These are phyloP conservation scores for Thelephora terrestris DNA, from an alignment of 1,284 basidiomycete genomes.

Conservation along the genomic window DNA sequence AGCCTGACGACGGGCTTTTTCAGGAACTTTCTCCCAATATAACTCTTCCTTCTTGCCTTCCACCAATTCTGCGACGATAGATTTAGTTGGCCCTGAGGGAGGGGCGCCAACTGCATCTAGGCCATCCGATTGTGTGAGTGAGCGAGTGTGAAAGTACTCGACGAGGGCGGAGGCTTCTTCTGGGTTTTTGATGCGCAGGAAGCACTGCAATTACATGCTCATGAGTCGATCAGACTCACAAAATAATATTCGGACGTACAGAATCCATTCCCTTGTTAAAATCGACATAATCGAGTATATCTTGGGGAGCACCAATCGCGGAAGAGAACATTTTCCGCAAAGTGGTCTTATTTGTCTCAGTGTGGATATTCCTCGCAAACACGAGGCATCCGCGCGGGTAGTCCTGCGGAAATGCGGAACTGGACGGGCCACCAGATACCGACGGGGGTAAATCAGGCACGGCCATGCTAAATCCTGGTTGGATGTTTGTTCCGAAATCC, in stretches of 20 bases:
- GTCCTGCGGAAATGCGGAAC: neutral
- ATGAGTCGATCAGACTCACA: conserved; percentile 1
- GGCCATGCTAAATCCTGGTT: neutral
- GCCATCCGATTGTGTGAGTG: conserved; percentile 33
- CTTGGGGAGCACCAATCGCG: conserved; percentile 1
- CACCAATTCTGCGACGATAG: conserved; percentile 44
- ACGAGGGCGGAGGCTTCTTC: conserved; percentile 35
- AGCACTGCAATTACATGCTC: conserved; percentile 36
- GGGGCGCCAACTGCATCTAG: conserved; percentile 26
- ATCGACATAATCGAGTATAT: conserved; percentile 63
- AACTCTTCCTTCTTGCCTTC: conserved; percentile 52
- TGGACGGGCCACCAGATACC: neutral
- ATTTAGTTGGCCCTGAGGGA: conserved; percentile 8
- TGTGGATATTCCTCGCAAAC: conserved; percentile 57
- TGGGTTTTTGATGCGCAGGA: conserved; percentile 56
- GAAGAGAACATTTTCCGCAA: conserved; percentile 47
- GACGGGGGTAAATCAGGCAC: neutral
- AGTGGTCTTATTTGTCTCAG: conserved; percentile 68
- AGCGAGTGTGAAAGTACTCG: conserved; percentile 30
- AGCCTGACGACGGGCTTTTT: conserved; percentile 53
- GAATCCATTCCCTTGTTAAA: conserved; percentile 67
- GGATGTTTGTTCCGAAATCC: neutral
- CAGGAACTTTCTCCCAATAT: conserved; percentile 72
- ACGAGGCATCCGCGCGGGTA: conserved; percentile 60
- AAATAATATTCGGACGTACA: conserved; percentile 28